Evolutionary conservation across 225 moss, liverwort and hornwort species (phyloP).

Genomic region (Climacium dendroides): DNA sequence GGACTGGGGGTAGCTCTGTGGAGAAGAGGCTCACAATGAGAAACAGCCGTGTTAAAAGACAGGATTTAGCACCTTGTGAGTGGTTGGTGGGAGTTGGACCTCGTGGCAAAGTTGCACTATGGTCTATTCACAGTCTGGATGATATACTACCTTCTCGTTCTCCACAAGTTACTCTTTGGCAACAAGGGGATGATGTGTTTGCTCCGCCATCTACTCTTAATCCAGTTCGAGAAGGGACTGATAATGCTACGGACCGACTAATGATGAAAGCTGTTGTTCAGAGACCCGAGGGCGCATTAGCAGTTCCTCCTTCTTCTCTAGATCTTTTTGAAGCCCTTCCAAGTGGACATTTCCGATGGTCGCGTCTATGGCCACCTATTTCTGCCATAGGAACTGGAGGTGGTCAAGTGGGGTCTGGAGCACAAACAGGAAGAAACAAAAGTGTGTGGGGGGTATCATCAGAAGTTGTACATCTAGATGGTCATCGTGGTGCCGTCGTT

Average conservation of each 20-base stretch:
- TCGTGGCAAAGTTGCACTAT: constrained; percentile 68
- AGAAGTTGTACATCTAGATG: constrained; percentile 55
- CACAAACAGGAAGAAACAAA: constrained; percentile 33
- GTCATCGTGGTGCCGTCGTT: constrained; percentile 60
- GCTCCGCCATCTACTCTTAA: constrained; percentile 21
- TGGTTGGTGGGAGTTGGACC: constrained; percentile 93
- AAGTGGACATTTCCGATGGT: constrained; percentile 77
- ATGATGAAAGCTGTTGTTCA: constrained; percentile 82
- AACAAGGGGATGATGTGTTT: constrained; percentile 57
- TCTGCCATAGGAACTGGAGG: constrained; percentile 74
- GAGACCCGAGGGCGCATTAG: constrained; percentile 61
- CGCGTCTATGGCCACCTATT: constrained; percentile 92
- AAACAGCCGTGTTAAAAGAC: constrained; percentile 14
- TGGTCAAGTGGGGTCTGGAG: constrained; percentile 24
- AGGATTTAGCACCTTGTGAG: constrained; percentile 53
- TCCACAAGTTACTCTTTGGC: constrained; percentile 74
- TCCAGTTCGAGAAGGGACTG: background rate
- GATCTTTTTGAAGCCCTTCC: constrained; percentile 89
- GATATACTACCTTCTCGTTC: constrained; percentile 71
- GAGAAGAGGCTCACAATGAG: constrained; percentile 5
- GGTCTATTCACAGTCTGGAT: constrained; percentile 92
- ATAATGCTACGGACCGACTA: constrained; percentile 30
- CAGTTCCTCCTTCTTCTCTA: constrained; percentile 78
- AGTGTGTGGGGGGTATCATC: constrained; percentile 83
- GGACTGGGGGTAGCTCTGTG: constrained; percentile 40